Evolutionary conservation across 2,329 filamentous ascomycete species (phyloP).

Genomic region (Bipolaris gigantea): DNA sequence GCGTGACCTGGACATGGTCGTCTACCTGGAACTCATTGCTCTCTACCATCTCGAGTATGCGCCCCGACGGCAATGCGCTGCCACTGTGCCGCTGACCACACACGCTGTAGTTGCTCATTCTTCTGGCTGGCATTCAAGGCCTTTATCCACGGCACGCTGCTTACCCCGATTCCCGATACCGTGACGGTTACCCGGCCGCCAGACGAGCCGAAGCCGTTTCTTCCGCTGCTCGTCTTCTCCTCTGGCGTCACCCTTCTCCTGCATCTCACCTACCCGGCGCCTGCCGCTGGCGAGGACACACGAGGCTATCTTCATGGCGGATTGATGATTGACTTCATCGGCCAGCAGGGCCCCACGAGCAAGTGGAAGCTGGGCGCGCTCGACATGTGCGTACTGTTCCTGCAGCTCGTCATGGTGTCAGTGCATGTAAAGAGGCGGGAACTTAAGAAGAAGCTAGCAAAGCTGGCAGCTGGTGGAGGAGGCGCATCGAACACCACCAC

Average conservation of each 20-base stretch:
- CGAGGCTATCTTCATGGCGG: constrained; percentile 63
- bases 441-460: constrained; percentile 45
- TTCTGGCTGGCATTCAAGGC: constrained; percentile 59
- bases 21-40: constrained; percentile 63
- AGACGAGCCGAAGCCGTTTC: constrained; percentile 55
- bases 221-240: constrained; percentile 57
- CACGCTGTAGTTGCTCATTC: constrained; percentile 56
- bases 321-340: constrained; percentile 66
- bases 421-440: constrained; percentile 57
- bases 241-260: constrained; percentile 61
- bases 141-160: constrained; percentile 59
- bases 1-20: constrained; percentile 60
- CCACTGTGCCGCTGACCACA: neutral
- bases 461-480: constrained; percentile 23
- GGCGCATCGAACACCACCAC: constrained; percentile 11
- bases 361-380: constrained; percentile 56
- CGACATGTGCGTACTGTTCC: constrained; percentile 56
- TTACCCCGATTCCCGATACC: constrained; percentile 61
- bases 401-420: constrained; percentile 62
- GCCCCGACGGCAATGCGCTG: neutral
- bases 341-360: constrained; percentile 60
- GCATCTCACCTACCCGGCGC: constrained; percentile 50
- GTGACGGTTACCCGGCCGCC: constrained; percentile 48
- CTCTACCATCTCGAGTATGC: constrained; percentile 67
- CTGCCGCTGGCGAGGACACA: constrained; percentile 52